These are phyloP conservation scores for Leucocoprinus birnbaumii DNA, from an alignment of 768 basidiomycete species.

Conservation along the genomic window DNA sequence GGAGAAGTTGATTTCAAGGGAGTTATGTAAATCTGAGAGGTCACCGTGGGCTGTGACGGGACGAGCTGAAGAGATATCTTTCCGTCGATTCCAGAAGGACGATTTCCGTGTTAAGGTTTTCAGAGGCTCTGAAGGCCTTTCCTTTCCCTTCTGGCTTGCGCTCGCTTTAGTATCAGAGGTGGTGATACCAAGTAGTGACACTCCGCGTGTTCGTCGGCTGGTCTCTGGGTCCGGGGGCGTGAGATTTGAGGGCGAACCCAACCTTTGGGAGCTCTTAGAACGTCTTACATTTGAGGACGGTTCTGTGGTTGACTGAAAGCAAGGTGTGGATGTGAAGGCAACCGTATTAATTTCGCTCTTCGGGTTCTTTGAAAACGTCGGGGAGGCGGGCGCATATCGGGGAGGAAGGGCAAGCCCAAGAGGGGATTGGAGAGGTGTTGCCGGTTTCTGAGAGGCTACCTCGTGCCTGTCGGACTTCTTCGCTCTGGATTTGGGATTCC, in stretches of 20 bases:
- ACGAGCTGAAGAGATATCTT: slow-evolving; percentile 14
- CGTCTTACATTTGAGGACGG: slow-evolving; percentile 35
- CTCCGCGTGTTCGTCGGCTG: slow-evolving; percentile 42
- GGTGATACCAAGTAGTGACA: slow-evolving; percentile 47
- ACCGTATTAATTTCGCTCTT: slow-evolving; percentile 47
- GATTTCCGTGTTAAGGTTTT: slow-evolving; percentile 50
- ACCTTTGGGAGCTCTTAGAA: slow-evolving; percentile 49
- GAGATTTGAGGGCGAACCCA: slow-evolving; percentile 10
- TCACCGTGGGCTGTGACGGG: slow-evolving; percentile 5
- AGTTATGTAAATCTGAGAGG: not conserved
- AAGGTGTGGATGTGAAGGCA: slow-evolving; percentile 34
- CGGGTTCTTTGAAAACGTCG: slow-evolving; percentile 39
- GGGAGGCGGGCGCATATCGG: slow-evolving; percentile 26
- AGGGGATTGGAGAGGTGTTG: slow-evolving; percentile 52
- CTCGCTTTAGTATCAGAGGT: slow-evolving; percentile 40
- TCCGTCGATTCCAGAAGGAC: slow-evolving; percentile 68
- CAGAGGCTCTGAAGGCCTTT: slow-evolving; percentile 16
- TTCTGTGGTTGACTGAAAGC: slow-evolving; percentile 10
- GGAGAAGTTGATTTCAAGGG: not conserved
- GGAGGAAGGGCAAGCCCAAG: slow-evolving; percentile 59
- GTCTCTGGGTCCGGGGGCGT: slow-evolving; percentile 17
- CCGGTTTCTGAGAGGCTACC: slow-evolving; percentile 22
- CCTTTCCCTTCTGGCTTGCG: slow-evolving; percentile 25
- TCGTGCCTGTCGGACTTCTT: not conserved
- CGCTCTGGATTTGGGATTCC: not conserved